These are phyloP conservation scores for Suillus occidentalis DNA, from an alignment of 768 basidiomycete species.

Conservation along the genomic window DNA sequence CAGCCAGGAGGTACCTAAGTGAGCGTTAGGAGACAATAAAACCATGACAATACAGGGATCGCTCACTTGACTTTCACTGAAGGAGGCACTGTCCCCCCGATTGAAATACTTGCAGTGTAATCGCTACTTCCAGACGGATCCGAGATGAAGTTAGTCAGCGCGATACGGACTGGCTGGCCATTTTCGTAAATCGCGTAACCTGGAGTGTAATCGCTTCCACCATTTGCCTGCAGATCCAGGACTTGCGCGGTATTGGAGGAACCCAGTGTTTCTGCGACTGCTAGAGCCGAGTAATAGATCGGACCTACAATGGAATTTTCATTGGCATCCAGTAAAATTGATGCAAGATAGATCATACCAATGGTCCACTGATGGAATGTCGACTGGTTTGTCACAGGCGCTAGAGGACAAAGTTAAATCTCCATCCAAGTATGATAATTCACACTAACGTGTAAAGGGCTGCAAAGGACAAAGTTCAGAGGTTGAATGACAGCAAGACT, in stretches of 20 bases:
- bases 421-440: not conserved
- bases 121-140: conserved; percentile 57
- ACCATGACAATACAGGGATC: not conserved
- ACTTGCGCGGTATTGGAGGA: conserved; percentile 62
- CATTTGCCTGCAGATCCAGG: conserved; percentile 59
- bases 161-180: conserved; percentile 57
- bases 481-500: too few species aligned
- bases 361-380: conserved; percentile 68
- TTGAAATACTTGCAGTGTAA: conserved; percentile 50
- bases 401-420: conserved; percentile 29
- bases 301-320: conserved; percentile 34
- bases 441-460: conserved; percentile 40
- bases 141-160: conserved; percentile 71
- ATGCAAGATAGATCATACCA: conserved; percentile 21
- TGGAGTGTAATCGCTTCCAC: conserved; percentile 56
- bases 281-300: conserved; percentile 70
- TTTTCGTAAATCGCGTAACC: conserved; percentile 70
- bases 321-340: not conserved
- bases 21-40: not conserved
- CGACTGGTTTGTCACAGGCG: conserved; percentile 56
- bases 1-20: conserved; percentile 54
- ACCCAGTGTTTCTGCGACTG: conserved; percentile 73
- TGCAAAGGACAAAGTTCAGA: conserved; percentile 11
- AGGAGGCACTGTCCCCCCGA: conserved; percentile 46
- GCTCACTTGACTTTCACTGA: conserved; percentile 55